Percentiles rank a stretch among this genome's conserved stretches.
These are phyloP conservation scores for Anethum foeniculum DNA, from an alignment of 140 eudicot genomes.

Conservation along the genomic window DNA sequence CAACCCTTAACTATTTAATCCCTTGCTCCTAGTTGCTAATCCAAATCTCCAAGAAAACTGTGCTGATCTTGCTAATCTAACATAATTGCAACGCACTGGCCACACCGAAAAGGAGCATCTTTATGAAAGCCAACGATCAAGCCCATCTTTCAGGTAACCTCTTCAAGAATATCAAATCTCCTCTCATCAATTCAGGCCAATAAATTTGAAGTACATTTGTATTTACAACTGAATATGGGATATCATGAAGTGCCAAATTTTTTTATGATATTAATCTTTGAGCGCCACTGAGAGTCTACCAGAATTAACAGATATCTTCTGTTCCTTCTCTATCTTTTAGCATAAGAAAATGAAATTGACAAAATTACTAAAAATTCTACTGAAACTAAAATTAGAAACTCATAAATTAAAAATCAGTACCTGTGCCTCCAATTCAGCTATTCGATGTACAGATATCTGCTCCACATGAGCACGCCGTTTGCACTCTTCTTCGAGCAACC, in stretches of 20 bases:
- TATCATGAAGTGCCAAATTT: not conserved
- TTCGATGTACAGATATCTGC: slow-evolving; percentile 73
- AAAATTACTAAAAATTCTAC: not conserved
- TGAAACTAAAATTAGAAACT: not conserved
- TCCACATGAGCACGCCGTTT: slow-evolving; percentile 76
- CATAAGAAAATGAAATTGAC: slow-evolving; percentile 10
- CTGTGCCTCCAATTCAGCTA: slow-evolving; percentile 83
- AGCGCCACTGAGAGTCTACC: slow-evolving; percentile 26
- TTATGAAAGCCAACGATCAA: not conserved
- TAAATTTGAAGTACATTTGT: not conserved
- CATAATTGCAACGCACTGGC: not conserved
- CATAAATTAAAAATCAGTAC: slow-evolving; percentile 21
- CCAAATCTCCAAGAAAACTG: not conserved
- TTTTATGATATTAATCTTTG: slow-evolving; percentile 15
- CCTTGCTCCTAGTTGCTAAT: not conserved
- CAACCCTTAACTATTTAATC: not conserved
- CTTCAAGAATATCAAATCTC: not conserved
- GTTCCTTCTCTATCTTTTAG: slow-evolving; percentile 48
- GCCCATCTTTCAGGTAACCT: not conserved
- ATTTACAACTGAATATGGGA: not conserved
- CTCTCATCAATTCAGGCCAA: not conserved
- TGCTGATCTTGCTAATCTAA: not conserved
- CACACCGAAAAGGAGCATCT: not conserved
- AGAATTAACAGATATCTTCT: slow-evolving; percentile 25
- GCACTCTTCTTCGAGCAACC: slow-evolving; percentile 84